These are phyloP conservation scores for Trichocomaceae sp. DNA, from an alignment of 2,329 filamentous ascomycete genomes.

Conservation along the genomic window DNA sequence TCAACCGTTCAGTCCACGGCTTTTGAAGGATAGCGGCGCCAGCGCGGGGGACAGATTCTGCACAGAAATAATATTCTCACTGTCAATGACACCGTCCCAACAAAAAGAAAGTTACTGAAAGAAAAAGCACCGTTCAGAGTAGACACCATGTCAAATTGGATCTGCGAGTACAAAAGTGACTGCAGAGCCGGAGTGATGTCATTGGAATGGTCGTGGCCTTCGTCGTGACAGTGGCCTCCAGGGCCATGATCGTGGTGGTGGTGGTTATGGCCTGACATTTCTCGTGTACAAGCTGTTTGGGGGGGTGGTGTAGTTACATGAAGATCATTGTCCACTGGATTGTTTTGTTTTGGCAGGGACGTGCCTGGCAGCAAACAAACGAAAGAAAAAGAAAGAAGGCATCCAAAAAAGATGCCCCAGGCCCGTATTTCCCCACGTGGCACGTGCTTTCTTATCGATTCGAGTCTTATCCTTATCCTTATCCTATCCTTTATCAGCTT, in stretches of 20 bases:
- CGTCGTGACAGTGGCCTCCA: conserved; percentile 44
- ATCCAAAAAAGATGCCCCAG: not conserved
- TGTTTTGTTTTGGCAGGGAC: not conserved
- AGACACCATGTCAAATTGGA: conserved; percentile 77
- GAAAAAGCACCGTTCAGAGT: conserved; percentile 65
- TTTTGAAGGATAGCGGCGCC: conserved; percentile 77
- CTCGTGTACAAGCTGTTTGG: not conserved
- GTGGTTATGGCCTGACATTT: conserved; percentile 34
- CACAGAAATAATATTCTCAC: not conserved
- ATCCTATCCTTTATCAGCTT: too few species aligned
- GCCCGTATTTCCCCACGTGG: not conserved
- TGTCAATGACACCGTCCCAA: not conserved
- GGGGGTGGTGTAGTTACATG: not conserved
- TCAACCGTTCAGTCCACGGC: conserved; percentile 77
- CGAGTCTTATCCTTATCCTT: not conserved
- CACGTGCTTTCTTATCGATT: not conserved
- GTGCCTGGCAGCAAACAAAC: conserved; percentile 1
- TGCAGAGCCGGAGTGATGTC: conserved; percentile 89
- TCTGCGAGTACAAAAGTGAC: conserved; percentile 82
- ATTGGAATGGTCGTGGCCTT: conserved; percentile 78
- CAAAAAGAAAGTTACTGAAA: too few species aligned
- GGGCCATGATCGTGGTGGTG: conserved; percentile 36
- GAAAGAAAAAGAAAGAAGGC: not conserved
- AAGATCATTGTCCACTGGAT: not conserved
- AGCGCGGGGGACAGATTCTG: conserved; percentile 55